Conservation (phyloP, 768 basidiomycete species). For the Leccinum pellstonianum region DNA sequence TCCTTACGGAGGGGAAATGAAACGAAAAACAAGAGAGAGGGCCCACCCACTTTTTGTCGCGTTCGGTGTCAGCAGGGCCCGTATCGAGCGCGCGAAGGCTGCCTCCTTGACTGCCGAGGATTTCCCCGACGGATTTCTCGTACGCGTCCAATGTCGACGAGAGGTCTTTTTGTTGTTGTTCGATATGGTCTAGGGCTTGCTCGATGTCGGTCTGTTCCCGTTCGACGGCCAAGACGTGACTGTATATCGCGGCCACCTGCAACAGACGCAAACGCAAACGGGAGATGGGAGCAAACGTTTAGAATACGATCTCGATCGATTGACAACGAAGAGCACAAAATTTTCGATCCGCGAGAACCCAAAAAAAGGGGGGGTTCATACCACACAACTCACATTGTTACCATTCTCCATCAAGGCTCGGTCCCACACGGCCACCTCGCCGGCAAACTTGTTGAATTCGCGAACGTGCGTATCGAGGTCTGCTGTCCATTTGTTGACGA, state of each 20-base stretch:
- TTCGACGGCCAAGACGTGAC: slow-evolving; percentile 78
- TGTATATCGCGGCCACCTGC: slow-evolving; percentile 74
- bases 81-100: slow-evolving; percentile 72
- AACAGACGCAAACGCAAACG: no score
- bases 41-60: slow-evolving; percentile 77
- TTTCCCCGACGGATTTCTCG: slow-evolving; percentile 80
- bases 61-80: slow-evolving; percentile 88
- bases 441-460: slow-evolving; percentile 85
- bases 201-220: slow-evolving; percentile 86
- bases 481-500: slow-evolving; percentile 84
- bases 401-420: slow-evolving; percentile 89
- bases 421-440: slow-evolving; percentile 94
- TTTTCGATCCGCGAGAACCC: background rate
- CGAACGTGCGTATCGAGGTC: slow-evolving; percentile 82
- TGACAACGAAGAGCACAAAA: background rate
- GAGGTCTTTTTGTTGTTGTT: slow-evolving; percentile 89
- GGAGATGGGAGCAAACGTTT: background rate
- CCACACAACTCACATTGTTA: slow-evolving; percentile 65
- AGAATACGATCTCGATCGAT: background rate
- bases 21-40: background rate
- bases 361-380: no score
- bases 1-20: background rate
- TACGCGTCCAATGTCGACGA: slow-evolving; percentile 76
- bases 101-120: slow-evolving; percentile 74
- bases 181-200: slow-evolving; percentile 84